These are phyloP conservation scores for Cercospora canescens DNA, from an alignment of 2,329 filamentous ascomycete species.

Conservation along the genomic window DNA sequence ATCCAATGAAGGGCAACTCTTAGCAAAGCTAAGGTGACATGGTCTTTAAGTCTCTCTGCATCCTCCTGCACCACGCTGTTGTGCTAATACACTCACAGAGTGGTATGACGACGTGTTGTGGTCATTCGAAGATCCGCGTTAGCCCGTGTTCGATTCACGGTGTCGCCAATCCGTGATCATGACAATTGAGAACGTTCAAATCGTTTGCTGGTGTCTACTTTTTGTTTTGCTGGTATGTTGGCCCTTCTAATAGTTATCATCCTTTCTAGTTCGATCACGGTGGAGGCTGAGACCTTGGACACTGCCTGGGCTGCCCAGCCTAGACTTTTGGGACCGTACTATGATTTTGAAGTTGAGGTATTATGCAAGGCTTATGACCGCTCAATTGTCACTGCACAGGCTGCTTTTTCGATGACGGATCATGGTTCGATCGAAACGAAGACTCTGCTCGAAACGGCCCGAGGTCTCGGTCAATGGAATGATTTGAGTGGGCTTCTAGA, in stretches of 20 bases:
- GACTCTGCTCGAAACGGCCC: too few relatives aligned
- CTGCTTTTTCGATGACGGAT: too few relatives aligned
- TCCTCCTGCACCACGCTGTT: neutral
- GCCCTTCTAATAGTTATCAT: neutral
- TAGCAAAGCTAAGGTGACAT: neutral
- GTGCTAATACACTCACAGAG: neutral
- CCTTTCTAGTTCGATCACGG: neutral
- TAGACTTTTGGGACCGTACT: too few relatives aligned
- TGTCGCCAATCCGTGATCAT: constrained; percentile 1
- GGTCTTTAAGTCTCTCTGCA: neutral
- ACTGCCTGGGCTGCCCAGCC: too few relatives aligned
- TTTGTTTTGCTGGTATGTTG: neutral
- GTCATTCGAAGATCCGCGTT: constrained; percentile 4
- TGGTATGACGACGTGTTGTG: constrained; percentile 14
- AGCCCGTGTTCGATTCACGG: constrained; percentile 16
- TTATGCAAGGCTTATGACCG: too few relatives aligned
- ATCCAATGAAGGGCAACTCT: neutral
- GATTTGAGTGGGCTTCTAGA: too few relatives aligned
- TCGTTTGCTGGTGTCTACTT: neutral
- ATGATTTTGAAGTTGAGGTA: too few relatives aligned
- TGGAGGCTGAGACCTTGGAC: too few relatives aligned
- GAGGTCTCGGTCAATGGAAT: too few relatives aligned
- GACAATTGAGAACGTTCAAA: neutral
- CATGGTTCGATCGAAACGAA: too few relatives aligned
- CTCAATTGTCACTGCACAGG: too few relatives aligned